These are phyloP conservation scores for Xanthoconium stramineum DNA, from an alignment of 768 basidiomycete genomes.

Conservation along the genomic window DNA sequence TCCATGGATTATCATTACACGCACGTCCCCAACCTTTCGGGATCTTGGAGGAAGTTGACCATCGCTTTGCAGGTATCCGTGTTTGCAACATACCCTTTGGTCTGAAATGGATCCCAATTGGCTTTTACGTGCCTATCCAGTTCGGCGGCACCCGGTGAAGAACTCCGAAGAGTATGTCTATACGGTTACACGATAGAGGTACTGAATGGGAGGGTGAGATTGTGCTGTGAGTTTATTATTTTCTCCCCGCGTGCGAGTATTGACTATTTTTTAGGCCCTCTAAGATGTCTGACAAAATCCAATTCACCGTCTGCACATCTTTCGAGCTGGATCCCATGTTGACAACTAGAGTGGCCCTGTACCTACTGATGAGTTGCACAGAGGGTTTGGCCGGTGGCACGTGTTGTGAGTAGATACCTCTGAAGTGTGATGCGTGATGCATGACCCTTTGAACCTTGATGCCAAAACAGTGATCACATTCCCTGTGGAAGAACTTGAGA, in stretches of 20 bases:
- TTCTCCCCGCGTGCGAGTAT: neutral
- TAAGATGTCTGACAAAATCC: neutral
- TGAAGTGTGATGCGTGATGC: neutral
- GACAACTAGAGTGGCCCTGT: neutral
- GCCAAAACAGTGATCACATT: neutral
- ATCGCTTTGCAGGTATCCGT: neutral
- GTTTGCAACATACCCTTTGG: neutral
- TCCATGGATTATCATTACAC: neutral
- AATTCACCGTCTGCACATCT: neutral
- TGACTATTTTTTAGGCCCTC: neutral
- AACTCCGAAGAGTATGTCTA: neutral
- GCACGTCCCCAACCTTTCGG: neutral
- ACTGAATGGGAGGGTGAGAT: neutral
- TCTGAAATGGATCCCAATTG: neutral
- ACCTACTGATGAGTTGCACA: neutral
- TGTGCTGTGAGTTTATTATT: neutral
- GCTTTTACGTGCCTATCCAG: neutral
- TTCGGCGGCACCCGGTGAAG: neutral
- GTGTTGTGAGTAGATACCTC: neutral
- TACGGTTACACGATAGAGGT: neutral
- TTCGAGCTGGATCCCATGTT: neutral
- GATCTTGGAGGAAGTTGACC: neutral
- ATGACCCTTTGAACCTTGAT: neutral
- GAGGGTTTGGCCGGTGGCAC: neutral
- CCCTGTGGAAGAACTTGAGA: neutral